Base-by-base conservation (phyloP, 2,329 filamentous ascomycete species). In the Fusarium sp. region DNA sequence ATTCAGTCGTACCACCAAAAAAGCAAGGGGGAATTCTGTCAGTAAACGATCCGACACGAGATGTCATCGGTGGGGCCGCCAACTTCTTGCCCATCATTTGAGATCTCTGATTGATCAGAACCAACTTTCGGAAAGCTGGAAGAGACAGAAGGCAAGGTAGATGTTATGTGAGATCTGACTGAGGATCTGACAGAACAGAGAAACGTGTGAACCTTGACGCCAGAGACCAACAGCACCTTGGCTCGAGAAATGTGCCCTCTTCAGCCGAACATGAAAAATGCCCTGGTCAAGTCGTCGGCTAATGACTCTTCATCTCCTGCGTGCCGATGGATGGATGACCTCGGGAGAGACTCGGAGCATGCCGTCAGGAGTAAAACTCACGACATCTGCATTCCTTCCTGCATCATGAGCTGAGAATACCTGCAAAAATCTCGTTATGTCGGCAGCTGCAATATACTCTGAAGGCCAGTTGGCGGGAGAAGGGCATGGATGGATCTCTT, bases 111-210 rank as follows among this genome's bases (percentile, higher is more conserved):
- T 68, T 70, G 66, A 65, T 34, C 63, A 63, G 37, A 35, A 56
- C 56, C 27, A 45, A 63, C 37, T 62, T 56, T 59, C 39, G 45
- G 69, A 43, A 72, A 66, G 30, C 58, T 71, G 68, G 66, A 57
- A 68, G 66, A 59, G 59, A 63, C 59, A 61, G 52, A 45, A 57
- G 60, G 52, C 64, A 72, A 71, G 59, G 56, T 57, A 57, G 35
- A 66, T 20, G 8, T 59, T 48, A 70, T 70, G 52, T 78, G 70
- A 78, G 59, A 77, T 77, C 65, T 78, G 76, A 78, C 56, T 64
- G 41, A 30, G 59, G 62, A 68, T 68, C 59, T 67, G 37, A 66
- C 59, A 50, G 43, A 63, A 66, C 56, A 50, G 43, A 63, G 57
- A 45, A 52, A 57, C 35, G 34, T 58, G 34, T 27, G n/a, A 58